phyloP scores from a whole-genome alignment of 106 monocot species.

The Vanilla planifolia region DNA sequence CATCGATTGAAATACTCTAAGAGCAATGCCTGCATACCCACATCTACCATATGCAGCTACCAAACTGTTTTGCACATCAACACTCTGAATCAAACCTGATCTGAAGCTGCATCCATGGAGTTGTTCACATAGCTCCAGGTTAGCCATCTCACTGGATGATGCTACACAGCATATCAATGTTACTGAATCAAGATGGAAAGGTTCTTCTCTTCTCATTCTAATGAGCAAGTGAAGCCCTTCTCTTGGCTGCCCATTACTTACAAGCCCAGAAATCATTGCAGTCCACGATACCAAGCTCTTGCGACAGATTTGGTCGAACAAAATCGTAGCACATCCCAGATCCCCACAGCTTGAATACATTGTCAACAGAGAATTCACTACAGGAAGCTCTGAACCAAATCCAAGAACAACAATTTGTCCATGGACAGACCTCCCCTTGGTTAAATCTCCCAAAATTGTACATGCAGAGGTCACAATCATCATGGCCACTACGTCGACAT shows the following conservation, averaged over 20 bases:
- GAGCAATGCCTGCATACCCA: constrained; percentile 16
- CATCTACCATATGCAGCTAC: constrained; percentile 40
- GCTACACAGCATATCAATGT: constrained; percentile 14
- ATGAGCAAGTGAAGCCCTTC: constrained; percentile 27
- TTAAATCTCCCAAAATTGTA: constrained; percentile 24
- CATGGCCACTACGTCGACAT: constrained; percentile 24
- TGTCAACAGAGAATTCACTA: constrained; percentile 30
- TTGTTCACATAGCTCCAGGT: constrained; percentile 19
- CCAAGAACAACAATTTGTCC: constrained; percentile 17
- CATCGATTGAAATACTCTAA: constrained; percentile 31
- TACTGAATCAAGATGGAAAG: constrained; percentile 25
- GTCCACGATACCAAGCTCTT: constrained; percentile 54
- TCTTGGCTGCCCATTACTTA: constrained; percentile 16
- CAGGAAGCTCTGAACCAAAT: constrained; percentile 14
- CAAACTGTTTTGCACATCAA: constrained; percentile 27
- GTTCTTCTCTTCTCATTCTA: constrained; percentile 33
- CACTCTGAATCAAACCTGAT: constrained; percentile 16
- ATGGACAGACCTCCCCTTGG: constrained; percentile 23
- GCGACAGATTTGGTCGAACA: constrained; percentile 16
- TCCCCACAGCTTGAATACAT: constrained; percentile 42
- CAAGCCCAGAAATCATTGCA: constrained; percentile 33
- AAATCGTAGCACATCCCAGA: constrained; percentile 10
- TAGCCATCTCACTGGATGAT: constrained; percentile 22
- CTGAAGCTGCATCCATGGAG: constrained; percentile 31
- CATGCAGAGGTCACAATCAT: constrained; percentile 26